Base-by-base conservation (phyloP, 2,329 filamentous ascomycete genomes). In the Ophiostoma pallidulum region DNA sequence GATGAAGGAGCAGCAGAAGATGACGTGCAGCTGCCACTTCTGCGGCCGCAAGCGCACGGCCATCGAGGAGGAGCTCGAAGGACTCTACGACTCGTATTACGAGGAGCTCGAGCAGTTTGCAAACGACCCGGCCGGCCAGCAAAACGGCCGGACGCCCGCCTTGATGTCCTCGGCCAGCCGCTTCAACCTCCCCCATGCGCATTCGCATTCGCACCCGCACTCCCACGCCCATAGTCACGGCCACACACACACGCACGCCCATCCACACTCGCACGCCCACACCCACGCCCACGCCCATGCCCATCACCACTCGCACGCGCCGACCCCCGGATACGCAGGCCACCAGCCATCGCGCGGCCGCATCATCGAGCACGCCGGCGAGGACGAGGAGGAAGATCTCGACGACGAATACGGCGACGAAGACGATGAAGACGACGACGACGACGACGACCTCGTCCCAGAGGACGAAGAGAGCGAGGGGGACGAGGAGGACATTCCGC, bases 1-100 rank as follows among this genome's bases (percentile, higher is more conserved):
- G 73, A 98, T 98, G 92, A 98, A 98, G 73, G 92, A 98, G 66
- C 92, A 98, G 66, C 92, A 98, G 66, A 97, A 97, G 67, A 90
- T 97, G 64, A 97, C 91, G 3, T 98, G 92, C 72, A 96, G 90
- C 64, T 98, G 92, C 66, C 94, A 89, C 4, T 91, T 98, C 35
- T 98, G 92, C 65, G 92, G 92, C 45, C 80, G 92, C 56, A 98
- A 98, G 70, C 81, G 92, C 46, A 95, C 86, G 12, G 92, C 92
- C 33, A 98, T 98, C 57, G 92, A 98, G 66, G 92, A 98, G 67
- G 92, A 98, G 66, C 74, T 98, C 12, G 92, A 98, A 63, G 90
- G 94, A 16, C 77, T 98, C 12, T 98, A 98, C 66, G 92, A 98
- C 69, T 91, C 91, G 53, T 98, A 98, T 67, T 98, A 98, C 64